phyloP scores from a whole-genome alignment of 371 early-diverging fungal genomes.

The Mycotypha africana region DNA sequence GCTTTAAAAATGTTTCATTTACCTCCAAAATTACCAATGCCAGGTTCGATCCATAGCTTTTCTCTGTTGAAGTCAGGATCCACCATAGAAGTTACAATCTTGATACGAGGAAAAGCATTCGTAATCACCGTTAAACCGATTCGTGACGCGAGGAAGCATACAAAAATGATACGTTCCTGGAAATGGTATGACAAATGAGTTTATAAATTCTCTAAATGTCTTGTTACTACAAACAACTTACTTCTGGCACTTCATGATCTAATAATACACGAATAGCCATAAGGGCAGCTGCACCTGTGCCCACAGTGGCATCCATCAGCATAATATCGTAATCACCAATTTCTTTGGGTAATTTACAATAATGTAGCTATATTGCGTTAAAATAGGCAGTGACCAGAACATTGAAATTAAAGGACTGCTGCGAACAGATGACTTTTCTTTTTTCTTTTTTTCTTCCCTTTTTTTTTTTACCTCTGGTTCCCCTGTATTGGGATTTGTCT shows the following conservation, averaged over 20 bases:
- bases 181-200: not conserved
- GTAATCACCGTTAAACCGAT: constrained; percentile 71
- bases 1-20: no score
- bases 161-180: constrained; percentile 74
- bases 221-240: not conserved
- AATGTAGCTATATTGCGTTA: constrained; percentile 56
- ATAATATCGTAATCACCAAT: constrained; percentile 57
- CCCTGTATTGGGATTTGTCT: constrained; percentile 72
- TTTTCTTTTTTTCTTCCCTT: not conserved
- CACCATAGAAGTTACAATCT: constrained; percentile 74
- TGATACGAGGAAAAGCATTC: constrained; percentile 78
- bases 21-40: constrained; percentile 88
- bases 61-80: constrained; percentile 61
- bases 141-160: constrained; percentile 73
- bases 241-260: constrained; percentile 82
- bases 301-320: constrained; percentile 76
- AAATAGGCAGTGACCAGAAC: no score
- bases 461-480: constrained; percentile 59
- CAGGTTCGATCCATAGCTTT: constrained; percentile 71
- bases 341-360: constrained; percentile 66
- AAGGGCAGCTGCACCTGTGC: constrained; percentile 86
- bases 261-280: constrained; percentile 90
- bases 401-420: not conserved
- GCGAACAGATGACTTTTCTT: not conserved
- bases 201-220: constrained; percentile 11